These are phyloP conservation scores for Xanthoconium separans DNA, from an alignment of 1,284 basidiomycete genomes.

Conservation along the genomic window DNA sequence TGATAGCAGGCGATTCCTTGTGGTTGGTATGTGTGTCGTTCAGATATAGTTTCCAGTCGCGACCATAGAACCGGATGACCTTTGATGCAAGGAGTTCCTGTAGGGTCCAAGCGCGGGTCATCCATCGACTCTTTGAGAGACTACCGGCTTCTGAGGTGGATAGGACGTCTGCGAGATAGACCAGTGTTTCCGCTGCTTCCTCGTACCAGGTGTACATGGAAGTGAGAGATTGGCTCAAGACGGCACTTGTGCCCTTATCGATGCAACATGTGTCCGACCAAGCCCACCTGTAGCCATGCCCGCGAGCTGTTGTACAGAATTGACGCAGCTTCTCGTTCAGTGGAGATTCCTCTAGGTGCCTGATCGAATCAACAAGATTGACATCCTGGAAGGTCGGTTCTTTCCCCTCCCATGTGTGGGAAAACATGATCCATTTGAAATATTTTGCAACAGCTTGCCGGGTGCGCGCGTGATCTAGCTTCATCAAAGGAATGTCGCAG, in stretches of 20 bases:
- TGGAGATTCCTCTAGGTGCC: background rate
- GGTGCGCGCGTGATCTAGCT: background rate
- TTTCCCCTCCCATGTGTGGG: conserved; percentile 16
- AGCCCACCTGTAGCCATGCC: background rate
- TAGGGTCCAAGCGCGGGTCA: conserved; percentile 15
- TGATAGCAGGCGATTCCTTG: conserved; percentile 12
- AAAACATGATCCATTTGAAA: conserved; percentile 18
- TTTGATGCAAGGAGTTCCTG: conserved; percentile 16
- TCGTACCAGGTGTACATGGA: conserved; percentile 15
- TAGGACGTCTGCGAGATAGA: background rate
- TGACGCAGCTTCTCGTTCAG: conserved; percentile 7
- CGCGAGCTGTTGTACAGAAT: conserved; percentile 4
- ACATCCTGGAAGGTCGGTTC: conserved; percentile 17
- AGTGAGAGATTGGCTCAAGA: conserved; percentile 3
- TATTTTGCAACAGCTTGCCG: conserved; percentile 3
- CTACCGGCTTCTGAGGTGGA: background rate
- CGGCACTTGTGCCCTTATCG: conserved; percentile 3
- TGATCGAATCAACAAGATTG: conserved; percentile 1
- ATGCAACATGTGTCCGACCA: conserved; percentile 2
- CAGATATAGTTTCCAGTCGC: conserved; percentile 9
- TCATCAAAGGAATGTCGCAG: background rate
- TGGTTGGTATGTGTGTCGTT: conserved; percentile 6
- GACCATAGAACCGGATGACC: conserved; percentile 11
- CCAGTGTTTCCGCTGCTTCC: background rate
- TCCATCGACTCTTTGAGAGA: conserved; percentile 14